These are phyloP conservation scores for Colletotrichum somersetense DNA, from an alignment of 2,329 filamentous ascomycete genomes.

Conservation along the genomic window DNA sequence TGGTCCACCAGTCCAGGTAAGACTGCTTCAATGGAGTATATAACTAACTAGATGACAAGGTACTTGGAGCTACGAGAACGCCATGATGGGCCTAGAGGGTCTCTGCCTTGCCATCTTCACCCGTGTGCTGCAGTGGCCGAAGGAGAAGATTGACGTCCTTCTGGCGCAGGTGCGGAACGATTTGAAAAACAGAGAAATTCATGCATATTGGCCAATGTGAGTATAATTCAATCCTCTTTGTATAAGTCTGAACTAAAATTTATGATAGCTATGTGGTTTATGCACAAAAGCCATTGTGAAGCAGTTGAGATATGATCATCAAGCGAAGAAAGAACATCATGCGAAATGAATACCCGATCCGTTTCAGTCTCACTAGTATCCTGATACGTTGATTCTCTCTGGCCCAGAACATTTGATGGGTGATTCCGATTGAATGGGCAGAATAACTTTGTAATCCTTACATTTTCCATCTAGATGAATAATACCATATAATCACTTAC, in stretches of 20 bases:
- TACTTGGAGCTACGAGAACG: conserved; percentile 42
- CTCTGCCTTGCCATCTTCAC: conserved; percentile 48
- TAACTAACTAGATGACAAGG: conserved; percentile 36
- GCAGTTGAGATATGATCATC: no score
- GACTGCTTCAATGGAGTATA: no score
- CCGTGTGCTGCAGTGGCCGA: conserved; percentile 46
- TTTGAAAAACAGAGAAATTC: conserved; percentile 45
- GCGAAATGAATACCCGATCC: background rate
- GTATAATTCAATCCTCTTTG: background rate
- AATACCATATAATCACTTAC: background rate
- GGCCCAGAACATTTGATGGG: background rate
- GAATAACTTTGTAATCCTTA: background rate
- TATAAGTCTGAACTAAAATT: background rate
- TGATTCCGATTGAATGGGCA: no score
- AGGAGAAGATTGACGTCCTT: conserved; percentile 45
- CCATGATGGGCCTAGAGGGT: conserved; percentile 45
- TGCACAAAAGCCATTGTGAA: conserved; percentile 33
- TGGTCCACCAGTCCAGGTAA: background rate
- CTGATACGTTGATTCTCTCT: background rate
- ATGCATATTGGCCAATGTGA: conserved; percentile 43
- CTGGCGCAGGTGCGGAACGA: conserved; percentile 46
- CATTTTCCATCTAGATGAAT: background rate
- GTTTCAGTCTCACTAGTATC: background rate
- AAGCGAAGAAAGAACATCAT: background rate
- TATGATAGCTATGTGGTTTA: conserved; percentile 28